Conservation (phyloP, 2,329 filamentous ascomycete genomes). For the Colletotrichum tanaceti region DNA sequence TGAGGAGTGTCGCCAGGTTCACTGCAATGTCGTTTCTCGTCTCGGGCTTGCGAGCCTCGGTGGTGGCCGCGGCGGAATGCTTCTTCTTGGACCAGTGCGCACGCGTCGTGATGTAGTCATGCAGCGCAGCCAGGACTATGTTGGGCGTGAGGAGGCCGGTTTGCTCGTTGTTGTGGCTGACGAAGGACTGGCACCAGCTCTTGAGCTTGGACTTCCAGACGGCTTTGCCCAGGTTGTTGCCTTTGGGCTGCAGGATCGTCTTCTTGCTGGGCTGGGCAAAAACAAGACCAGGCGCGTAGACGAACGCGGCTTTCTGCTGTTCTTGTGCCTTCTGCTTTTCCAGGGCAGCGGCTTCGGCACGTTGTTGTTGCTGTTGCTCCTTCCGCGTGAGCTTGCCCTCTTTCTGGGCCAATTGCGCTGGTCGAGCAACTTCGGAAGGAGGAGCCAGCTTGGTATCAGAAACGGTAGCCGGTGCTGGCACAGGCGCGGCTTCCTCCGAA, state of each 20-base stretch:
- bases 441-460: constrained; percentile 8
- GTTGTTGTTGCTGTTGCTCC: constrained; percentile 20
- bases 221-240: constrained; percentile 24
- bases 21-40: constrained; percentile 28
- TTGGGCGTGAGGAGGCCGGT: constrained; percentile 29
- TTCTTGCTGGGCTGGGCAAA: constrained; percentile 30
- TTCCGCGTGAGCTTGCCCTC: constrained; percentile 13
- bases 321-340: constrained; percentile 28
- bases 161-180: constrained; percentile 33
- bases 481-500: constrained; percentile 13
- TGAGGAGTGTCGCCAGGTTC: constrained; percentile 26
- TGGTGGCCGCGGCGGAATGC: constrained; percentile 6
- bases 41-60: constrained; percentile 29
- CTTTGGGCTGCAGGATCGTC: constrained; percentile 31
- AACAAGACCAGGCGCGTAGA: constrained; percentile 18
- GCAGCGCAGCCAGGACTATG: constrained; percentile 26
- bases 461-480: background rate
- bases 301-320: constrained; percentile 16
- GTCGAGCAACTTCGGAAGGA: constrained; percentile 13
- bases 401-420: background rate
- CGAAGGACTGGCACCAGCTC: constrained; percentile 50
- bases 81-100: constrained; percentile 35
- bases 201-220: constrained; percentile 51
- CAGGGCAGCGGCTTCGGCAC: constrained; percentile 2
- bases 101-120: constrained; percentile 25